A percentile compares a stretch with the other conserved stretches of the same genome.
phyloP scores from a whole-genome alignment of 2,329 filamentous ascomycete genomes.

The Diaporthe velutina region DNA sequence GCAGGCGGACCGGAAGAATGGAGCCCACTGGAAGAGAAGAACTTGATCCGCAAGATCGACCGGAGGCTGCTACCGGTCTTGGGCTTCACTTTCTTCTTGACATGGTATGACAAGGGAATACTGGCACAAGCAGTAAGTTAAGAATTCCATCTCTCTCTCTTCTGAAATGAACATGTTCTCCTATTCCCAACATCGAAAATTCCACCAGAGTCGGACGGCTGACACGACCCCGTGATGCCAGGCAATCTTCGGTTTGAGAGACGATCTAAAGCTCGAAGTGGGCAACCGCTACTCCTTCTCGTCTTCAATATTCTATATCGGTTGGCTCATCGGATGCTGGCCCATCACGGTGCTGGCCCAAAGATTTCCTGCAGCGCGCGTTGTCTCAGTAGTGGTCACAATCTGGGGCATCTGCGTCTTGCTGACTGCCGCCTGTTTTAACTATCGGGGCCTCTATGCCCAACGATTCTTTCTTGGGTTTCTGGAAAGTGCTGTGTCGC shows the following conservation, averaged over 20 bases:
- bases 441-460: background rate
- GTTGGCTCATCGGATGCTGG: conserved; percentile 12
- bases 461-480: conserved; percentile 18
- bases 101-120: conserved; percentile 21
- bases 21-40: conserved; percentile 5
- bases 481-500: background rate
- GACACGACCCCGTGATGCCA: background rate
- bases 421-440: background rate
- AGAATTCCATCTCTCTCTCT: too few relatives aligned
- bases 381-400: background rate
- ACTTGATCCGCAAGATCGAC: conserved; percentile 3
- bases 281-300: conserved; percentile 18
- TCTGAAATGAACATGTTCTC: background rate
- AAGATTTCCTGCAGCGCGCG: background rate
- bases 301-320: conserved; percentile 12
- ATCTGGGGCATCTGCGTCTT: background rate
- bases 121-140: conserved; percentile 22
- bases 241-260: conserved; percentile 15
- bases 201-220: background rate
- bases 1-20: background rate
- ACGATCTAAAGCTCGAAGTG: conserved; percentile 16
- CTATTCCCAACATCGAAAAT: too few relatives aligned
- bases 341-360: conserved; percentile 16
- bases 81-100: background rate
- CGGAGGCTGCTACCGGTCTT: conserved; percentile 11